Conservation (phyloP, 2,329 filamentous ascomycete species). For the Fusarium poae region DNA sequence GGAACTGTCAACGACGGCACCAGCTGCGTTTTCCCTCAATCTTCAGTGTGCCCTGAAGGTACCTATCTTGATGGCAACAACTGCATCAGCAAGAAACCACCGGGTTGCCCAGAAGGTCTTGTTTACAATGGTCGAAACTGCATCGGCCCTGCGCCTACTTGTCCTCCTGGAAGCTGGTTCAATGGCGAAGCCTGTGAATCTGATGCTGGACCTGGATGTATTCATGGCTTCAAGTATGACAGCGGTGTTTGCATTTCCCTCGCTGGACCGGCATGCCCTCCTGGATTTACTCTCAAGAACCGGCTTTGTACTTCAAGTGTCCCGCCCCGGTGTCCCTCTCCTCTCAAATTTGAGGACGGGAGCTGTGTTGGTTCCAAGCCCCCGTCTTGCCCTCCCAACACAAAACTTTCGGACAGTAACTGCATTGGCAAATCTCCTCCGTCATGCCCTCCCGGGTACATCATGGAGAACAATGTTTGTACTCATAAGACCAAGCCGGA, state of each 20-base stretch:
- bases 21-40: slow-evolving; percentile 35
- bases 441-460: not conserved
- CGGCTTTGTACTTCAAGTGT: slow-evolving; percentile 22
- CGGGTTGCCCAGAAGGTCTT: slow-evolving; percentile 12
- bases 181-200: slow-evolving; percentile 21
- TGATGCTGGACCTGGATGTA: not conserved
- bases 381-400: not conserved
- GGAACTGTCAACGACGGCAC: slow-evolving; percentile 34
- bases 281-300: slow-evolving; percentile 25
- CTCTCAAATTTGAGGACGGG: slow-evolving; percentile 12
- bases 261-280: not conserved
- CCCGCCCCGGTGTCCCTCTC: not conserved
- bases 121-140: slow-evolving; percentile 22
- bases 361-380: slow-evolving; percentile 15
- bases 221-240: not conserved
- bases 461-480: slow-evolving; percentile 10
- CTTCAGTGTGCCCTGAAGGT: slow-evolving; percentile 23
- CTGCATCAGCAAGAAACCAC: slow-evolving; percentile 19
- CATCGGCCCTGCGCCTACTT: not conserved
- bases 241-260: slow-evolving; percentile 9
- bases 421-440: slow-evolving; percentile 11
- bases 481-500: not conserved
- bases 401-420: slow-evolving; percentile 5
- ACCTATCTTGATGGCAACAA: slow-evolving; percentile 29
- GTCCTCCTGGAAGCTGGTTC: slow-evolving; percentile 10